Base-by-base conservation (phyloP, 805 yeast genomes). In the Clavispora fructus region DNA sequence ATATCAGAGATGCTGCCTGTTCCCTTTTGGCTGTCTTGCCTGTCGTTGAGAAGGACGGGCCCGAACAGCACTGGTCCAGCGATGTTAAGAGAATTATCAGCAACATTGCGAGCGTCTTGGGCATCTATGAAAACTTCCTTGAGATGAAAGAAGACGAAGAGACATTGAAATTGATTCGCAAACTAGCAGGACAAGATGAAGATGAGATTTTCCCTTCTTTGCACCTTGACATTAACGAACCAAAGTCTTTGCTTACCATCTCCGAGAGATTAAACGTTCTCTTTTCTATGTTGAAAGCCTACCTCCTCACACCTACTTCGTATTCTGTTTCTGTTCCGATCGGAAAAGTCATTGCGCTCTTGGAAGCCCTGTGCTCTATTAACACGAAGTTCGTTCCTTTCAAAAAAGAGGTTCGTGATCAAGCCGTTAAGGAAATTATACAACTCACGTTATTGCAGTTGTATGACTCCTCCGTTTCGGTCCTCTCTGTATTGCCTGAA, bases 321-420 rank as follows among this genome's bases (percentile, higher is more conserved):
- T 74, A 69, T 54, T 68, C 81, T 11, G 74, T 82, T 8, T 69
- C 74, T 50, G 72, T 86, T 7, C 94, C 95, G 3, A 51, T 87
- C 12, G 91, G 92, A 1, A 56, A 66, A 39, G 58, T 85, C 3
- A 58, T 84, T 6, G 59, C 69, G 8, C 49, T 83, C 41, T 67
- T 73, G 19, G 89, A 85, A 55, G 64, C 82, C 11, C 57, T 83
- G 13, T 63, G 79, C 47, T 72, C 82, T 14, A 62, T 87, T 47
- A 80, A 82, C 52, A 63, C 75, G 12, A 77, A 73, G 44, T 80
- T 78, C 50, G 63, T 82, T 32, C 72, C 81, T 1, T 71, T 83
- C 57, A 78, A 76, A 53, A 71, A 75, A 41, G 88, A 83, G 50
- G 74, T 85, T 47, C 71, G 84, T 49, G 85, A 83, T 56, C 68